Evolutionary conservation across 179 eudicot genomes (phyloP), one percentile per base, ranked within the genome.

Genomic region (Camellia oleifera): DNA sequence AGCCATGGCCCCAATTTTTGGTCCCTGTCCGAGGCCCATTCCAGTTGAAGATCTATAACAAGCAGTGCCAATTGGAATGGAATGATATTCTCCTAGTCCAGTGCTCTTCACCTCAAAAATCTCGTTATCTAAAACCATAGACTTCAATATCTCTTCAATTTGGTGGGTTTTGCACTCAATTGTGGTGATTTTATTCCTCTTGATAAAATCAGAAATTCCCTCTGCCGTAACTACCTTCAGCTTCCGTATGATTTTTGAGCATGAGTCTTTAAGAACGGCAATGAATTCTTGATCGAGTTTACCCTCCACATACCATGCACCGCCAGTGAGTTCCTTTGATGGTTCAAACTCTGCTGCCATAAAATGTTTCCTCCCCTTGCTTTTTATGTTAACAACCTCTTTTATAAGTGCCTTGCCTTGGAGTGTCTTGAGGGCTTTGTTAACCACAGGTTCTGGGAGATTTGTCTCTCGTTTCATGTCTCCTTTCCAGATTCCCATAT

Each of bases 281-380:
- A 96, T 88, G 81, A 84, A 82, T 0, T 74, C 84, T 18, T 3
- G 72, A 79, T 94, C 93, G 12, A 94, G 90, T 0, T 78, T 58
- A 52, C 97, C 98, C 4, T 86, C 92, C 0, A 58, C 80, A 74
- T 90, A 94, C 94, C 93, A 95, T 13, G 66, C 83, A 17, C 97
- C 99, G 40, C 99, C 99, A 2, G 91, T 92, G 48, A 94, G 52
- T 63, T 86, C 91, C 61, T 68, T 80, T 0, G 97, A 87, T 2
- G 99, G 94, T 77, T 89, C 89, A 57, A 91, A 87, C 75, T 96
- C 98, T 0, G n/a, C 45, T 17, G 89, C 97, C 88, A 96, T 85
- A 68, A 82, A 89, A 74, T 80, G 91, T 46, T 87, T 87, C 78
- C 75, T 88, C 45, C 84, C 88, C 80, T 88, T 94, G 81, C 76